phyloP scores from a whole-genome alignment of 179 eudicot species.

The Camellia oleifera region DNA sequence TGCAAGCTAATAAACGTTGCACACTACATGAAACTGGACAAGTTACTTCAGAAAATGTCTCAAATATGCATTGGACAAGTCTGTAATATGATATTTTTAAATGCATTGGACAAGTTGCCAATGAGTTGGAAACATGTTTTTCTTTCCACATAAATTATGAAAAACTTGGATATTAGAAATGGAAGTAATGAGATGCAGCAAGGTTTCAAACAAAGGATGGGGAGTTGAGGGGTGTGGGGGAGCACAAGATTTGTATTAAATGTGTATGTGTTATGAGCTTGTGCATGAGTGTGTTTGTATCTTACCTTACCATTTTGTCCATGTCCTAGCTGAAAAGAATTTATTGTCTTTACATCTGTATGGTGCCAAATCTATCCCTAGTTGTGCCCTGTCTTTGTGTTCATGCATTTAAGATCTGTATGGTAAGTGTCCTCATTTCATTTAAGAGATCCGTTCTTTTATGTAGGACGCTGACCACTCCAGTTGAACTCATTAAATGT shows the following conservation, averaged over 20 bases:
- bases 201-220: background rate
- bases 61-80: background rate
- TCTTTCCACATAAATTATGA: background rate
- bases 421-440: background rate
- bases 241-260: background rate
- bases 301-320: background rate
- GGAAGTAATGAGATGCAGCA: background rate
- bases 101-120: background rate
- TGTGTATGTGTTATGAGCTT: background rate
- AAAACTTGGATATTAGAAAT: background rate
- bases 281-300: too few relatives aligned
- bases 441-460: background rate
- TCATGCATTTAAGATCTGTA: background rate
- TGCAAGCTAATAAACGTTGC: background rate
- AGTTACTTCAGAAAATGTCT: conserved; percentile 3
- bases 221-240: too few relatives aligned
- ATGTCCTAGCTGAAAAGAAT: background rate
- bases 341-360: background rate
- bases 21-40: background rate
- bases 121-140: background rate
- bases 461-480: conserved; percentile 85
- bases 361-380: background rate
- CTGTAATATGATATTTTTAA: too few relatives aligned
- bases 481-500: conserved; percentile 75
- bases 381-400: background rate